Conservation (phyloP, 495 filamentous ascomycete genomes). For the Immersiella caudata region DNA sequence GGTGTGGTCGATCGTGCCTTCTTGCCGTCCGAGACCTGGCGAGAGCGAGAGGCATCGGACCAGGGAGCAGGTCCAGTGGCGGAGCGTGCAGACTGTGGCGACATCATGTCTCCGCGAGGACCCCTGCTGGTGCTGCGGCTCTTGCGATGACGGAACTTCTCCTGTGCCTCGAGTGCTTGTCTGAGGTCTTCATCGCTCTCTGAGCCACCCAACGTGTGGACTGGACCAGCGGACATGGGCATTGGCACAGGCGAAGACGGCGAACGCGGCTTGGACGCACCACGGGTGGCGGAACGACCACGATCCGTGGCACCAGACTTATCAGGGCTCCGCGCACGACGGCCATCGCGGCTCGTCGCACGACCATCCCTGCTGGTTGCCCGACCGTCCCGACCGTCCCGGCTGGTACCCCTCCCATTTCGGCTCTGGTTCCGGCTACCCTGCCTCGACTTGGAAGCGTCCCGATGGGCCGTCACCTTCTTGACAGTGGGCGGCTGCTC, state of each 20-base stretch:
- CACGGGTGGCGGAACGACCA: constrained; percentile 54
- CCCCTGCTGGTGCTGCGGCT: constrained; percentile 61
- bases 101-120: constrained; percentile 23
- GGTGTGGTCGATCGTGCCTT: not conserved
- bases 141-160: constrained; percentile 62
- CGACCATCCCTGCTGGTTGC: too few relatives aligned
- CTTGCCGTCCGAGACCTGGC: constrained; percentile 3
- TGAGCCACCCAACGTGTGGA: constrained; percentile 36
- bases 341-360: constrained; percentile 28
- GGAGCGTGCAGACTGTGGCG: constrained; percentile 29
- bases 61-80: not conserved
- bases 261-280: constrained; percentile 64
- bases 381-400: constrained; percentile 5
- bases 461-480: constrained; percentile 43
- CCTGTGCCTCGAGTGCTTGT: constrained; percentile 61
- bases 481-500: constrained; percentile 48
- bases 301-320: constrained; percentile 53
- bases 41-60: constrained; percentile 15
- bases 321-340: constrained; percentile 48
- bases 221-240: constrained; percentile 30
- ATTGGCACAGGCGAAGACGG: constrained; percentile 82
- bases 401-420: constrained; percentile 23
- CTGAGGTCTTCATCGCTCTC: constrained; percentile 65
- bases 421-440: constrained; percentile 53
- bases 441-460: constrained; percentile 35